Evolutionary conservation across 139 green algal species (phyloP).

Genomic region (Tetraselmis striata): DNA sequence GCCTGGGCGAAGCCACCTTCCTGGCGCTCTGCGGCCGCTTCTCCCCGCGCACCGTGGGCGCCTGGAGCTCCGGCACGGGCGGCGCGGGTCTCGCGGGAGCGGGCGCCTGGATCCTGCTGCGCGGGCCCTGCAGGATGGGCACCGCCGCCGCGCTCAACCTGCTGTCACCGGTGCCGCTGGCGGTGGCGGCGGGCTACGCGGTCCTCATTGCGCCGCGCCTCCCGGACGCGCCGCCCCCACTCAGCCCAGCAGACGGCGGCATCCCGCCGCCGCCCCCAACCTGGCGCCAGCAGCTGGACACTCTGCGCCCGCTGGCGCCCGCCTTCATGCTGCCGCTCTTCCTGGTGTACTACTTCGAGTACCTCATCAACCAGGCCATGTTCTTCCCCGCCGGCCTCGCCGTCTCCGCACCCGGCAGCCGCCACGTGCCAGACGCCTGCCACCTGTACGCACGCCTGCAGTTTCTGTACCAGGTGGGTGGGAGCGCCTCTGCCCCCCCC

Average conservation of each 20-base stretch:
- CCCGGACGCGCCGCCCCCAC: background rate
- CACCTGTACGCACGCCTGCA: conserved; percentile 3
- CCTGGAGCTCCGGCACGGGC: conserved; percentile 12
- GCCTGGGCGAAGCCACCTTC: conserved; percentile 10
- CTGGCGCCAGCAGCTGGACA: background rate
- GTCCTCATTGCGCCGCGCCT: background rate
- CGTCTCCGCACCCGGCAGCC: background rate
- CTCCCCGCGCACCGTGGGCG: background rate
- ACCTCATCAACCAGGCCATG: conserved; percentile 15
- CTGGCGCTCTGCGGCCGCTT: background rate
- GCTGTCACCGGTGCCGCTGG: conserved; percentile 2
- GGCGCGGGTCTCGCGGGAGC: conserved; percentile 1
- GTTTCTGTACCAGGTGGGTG: conserved; percentile 13
- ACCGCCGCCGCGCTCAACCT: background rate
- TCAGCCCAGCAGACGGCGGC: background rate
- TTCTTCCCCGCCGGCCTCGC: conserved; percentile 11
- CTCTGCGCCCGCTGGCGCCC: background rate
- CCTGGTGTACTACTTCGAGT: conserved; percentile 20
- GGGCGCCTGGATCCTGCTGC: conserved; percentile 1
- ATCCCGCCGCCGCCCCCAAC: background rate
- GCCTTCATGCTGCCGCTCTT: conserved; percentile 15
- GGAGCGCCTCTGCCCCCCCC: background rate
- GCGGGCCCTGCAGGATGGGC: background rate
- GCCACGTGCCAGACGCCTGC: background rate
- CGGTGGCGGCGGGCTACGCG: background rate